A percentile compares a stretch with the other conserved stretches of the same genome.
phyloP scores from a whole-genome alignment of 176 grass and related monocot genomes.

The Thalia dealbata region DNA sequence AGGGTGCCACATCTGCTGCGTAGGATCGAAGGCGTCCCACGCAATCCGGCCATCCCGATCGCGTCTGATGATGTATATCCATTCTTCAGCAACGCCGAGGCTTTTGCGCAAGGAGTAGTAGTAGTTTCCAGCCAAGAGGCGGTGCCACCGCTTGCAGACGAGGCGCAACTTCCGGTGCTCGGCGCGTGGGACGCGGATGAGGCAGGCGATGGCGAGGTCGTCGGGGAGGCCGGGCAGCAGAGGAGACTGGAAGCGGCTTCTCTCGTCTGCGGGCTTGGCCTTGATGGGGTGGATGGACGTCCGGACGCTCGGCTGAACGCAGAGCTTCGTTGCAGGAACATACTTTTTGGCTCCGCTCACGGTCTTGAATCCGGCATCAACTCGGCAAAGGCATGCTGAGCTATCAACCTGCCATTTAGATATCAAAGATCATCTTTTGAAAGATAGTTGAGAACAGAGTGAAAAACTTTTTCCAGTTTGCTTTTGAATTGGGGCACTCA shows the following conservation, averaged over 20 bases:
- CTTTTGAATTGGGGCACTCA: too few species aligned
- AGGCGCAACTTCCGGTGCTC: constrained; percentile 53
- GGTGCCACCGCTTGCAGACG: constrained; percentile 56
- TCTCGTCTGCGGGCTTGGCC: constrained; percentile 14
- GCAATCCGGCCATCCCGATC: constrained; percentile 41
- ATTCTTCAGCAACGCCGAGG: constrained; percentile 46
- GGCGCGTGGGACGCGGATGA: constrained; percentile 51
- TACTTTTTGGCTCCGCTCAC: constrained; percentile 22
- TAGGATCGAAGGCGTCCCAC: constrained; percentile 52
- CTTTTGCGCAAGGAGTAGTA: constrained; percentile 54
- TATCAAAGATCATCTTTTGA: too few species aligned
- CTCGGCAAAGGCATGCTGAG: constrained; percentile 56
- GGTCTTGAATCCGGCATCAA: constrained; percentile 31
- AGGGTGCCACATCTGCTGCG: constrained; percentile 38
- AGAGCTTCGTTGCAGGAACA: constrained; percentile 30
- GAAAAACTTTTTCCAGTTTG: too few species aligned
- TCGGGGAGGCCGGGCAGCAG: constrained; percentile 66
- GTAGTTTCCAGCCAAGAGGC: constrained; percentile 73
- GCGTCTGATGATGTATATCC: constrained; percentile 61
- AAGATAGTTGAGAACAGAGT: too few species aligned
- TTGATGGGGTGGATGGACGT: constrained; percentile 58
- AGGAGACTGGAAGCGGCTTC: constrained; percentile 24
- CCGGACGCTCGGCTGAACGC: constrained; percentile 39
- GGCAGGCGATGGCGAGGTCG: constrained; percentile 59
- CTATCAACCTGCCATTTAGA: constrained; percentile 40